Evolutionary conservation across 2,329 filamentous ascomycete genomes (phyloP), one percentile per base, ranked within the genome.

Genomic region (Drechslerella dactyloides): DNA sequence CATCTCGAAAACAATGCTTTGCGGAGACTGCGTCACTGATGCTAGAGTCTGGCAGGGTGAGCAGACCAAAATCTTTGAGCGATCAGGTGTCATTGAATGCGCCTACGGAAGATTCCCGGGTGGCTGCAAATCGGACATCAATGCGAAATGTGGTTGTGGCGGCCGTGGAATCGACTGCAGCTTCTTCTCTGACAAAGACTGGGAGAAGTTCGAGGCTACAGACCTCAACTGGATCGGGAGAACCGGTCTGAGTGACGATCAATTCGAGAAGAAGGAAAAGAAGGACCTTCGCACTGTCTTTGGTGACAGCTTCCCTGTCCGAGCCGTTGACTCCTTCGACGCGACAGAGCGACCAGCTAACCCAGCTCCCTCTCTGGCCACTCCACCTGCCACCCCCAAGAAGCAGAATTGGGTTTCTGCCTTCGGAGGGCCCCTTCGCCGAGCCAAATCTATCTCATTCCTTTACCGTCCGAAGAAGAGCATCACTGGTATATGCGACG

Each of bases 1-100:
- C 19, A 65, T 65, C 42, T 73, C 69, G n/a, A 73, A 73, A 61
- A 66, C 57, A 17, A 65, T 73, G 60, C 56, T 73, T 33, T 73
- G 69, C 15, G 46, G 51, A n/a, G 60, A 61, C 21, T 73, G 69
- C 21, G 52, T 57, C 11, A 17, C 24, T 11, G 56, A 61, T 40
- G 60, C 69, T 30, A 73, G 56, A 7, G 27, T 65, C 23, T 73
- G 69, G 69, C 59, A 60, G 27, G 33, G 24, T 11, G 69, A 65
- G 17, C 61, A 65, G 46, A 17, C 37, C 21, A 57, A 66, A 46
- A 53, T 66, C 37, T 65, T 51, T n/a, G 59, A 65, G 19, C 50
- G 27, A 6, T 66, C 61, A 10, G 69, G 69, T 11, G 21, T 70
- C 33, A 30, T 70, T 24, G 66, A 70, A 33, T 73, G 69, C 40